Percentiles rank a stretch among this genome's conserved stretches.
Conservation (phyloP, 2,329 filamentous ascomycete species). For the Pseudocercospora macadamiae region DNA sequence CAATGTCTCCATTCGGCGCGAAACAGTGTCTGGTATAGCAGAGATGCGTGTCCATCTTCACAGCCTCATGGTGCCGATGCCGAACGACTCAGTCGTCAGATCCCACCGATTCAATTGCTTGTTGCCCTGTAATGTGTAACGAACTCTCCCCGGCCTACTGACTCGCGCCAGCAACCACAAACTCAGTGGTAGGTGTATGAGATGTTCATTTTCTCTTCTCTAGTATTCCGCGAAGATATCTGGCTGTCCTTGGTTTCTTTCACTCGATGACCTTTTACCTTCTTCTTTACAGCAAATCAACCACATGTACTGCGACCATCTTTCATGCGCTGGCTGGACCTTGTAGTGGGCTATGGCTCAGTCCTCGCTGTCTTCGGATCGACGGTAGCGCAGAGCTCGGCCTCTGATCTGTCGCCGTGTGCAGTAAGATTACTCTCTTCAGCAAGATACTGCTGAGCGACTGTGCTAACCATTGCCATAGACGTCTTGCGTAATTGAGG, state of each 20-base stretch:
- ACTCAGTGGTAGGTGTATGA: neutral
- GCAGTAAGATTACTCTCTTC: neutral
- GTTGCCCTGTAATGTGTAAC: neutral
- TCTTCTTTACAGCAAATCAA: neutral
- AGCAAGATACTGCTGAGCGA: neutral
- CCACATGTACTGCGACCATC: neutral
- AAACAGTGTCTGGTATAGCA: too few relatives aligned
- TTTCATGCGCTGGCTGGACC: neutral
- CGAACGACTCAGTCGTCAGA: neutral
- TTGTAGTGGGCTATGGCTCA: neutral
- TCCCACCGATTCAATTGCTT: neutral
- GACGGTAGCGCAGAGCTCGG: neutral
- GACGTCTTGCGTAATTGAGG: constrained; percentile 11
- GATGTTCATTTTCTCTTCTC: neutral
- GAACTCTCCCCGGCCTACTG: neutral
- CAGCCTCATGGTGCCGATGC: neutral
- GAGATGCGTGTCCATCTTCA: too few relatives aligned
- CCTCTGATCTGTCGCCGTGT: constrained; percentile 8
- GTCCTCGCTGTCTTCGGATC: neutral
- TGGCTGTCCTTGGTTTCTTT: neutral
- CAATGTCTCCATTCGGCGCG: too few relatives aligned
- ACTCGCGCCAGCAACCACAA: neutral
- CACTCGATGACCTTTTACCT: neutral
- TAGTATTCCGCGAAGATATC: neutral
- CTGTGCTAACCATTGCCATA: neutral